Base-by-base conservation (phyloP, 2,329 filamentous ascomycete species). In the Escovopsis sp. region DNA sequence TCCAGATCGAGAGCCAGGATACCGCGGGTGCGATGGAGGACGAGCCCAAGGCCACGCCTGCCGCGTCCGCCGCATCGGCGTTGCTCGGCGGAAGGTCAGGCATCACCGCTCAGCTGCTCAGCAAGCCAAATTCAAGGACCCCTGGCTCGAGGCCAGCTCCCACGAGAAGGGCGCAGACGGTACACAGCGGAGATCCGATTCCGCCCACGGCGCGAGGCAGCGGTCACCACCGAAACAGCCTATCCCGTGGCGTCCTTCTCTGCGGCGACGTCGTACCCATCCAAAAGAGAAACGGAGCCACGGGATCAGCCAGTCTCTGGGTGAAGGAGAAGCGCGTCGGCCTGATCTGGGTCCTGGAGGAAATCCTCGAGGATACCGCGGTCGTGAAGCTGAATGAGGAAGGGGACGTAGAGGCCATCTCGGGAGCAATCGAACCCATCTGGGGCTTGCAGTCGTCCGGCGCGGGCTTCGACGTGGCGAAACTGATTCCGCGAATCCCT, bases 241-340 rank as follows among this genome's bases (percentile, higher is more conserved):
- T 85, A 49, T 93, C 86, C 23, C 74, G 87, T 52, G 89, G 89
- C 3, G 91, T 98, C 26, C 63, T 98, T 41, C 72, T 98, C 1
- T 98, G 91, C 52, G 91, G 91, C 36, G 91, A 98, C 59, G 89
- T 98, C n/a, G 86, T 98, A 15, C 91, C 91, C 0, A 98, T 98
- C 46, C 84, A 88, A 59, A 98, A 96, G 63, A 78, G 91, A 47
- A 94, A 98, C 54, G 91, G 91, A 4, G 76, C 82, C 10, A 89
- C 82, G 4, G 91, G 91, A 2, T 88, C 91, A 45, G 91, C 91
- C 33, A 96, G 88, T 61, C 67, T 98, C 34, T 98, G 91, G 91
- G 91, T 98, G 4, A 98, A 98, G 66, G 91, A 98, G 61, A 98
- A 98, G 62, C 77, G 82, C 39, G 80, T 86, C 41, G 88, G 89